Percentiles rank a stretch among this genome's conserved stretches.
These are phyloP conservation scores for Ophiostoma piceae DNA, from an alignment of 2,329 filamentous ascomycete genomes.

Conservation along the genomic window DNA sequence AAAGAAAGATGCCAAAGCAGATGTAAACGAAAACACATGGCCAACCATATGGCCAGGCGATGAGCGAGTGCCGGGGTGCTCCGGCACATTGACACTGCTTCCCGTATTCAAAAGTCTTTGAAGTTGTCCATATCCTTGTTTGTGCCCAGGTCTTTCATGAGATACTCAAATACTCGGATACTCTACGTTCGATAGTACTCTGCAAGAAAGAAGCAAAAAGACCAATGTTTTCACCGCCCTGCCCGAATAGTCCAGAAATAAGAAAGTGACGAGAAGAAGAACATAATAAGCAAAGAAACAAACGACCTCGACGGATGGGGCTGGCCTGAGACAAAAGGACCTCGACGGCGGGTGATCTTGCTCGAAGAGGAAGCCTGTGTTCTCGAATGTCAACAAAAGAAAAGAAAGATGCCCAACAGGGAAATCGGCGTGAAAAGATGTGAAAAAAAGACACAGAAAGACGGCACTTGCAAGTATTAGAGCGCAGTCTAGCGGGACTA, in stretches of 20 bases:
- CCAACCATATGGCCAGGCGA: background rate
- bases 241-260: background rate
- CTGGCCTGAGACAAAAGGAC: slow-evolving; percentile 9
- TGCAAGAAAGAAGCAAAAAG: slow-evolving; percentile 1
- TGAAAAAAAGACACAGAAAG: background rate
- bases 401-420: background rate
- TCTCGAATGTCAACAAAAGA: background rate
- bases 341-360: background rate
- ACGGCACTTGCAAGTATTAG: background rate
- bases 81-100: background rate
- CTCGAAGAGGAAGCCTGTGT: background rate
- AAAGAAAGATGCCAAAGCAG: background rate
- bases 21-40: background rate
- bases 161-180: background rate
- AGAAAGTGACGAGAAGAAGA: background rate
- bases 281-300: background rate
- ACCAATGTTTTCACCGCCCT: background rate
- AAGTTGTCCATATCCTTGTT: background rate
- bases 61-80: background rate
- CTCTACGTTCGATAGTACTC: background rate
- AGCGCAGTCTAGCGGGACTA: background rate
- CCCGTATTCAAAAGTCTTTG: too few species aligned
- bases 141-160: background rate
- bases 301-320: background rate
- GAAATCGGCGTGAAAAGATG: background rate